A percentile compares a stretch with the other conserved stretches of the same genome.
Conservation (phyloP, 2,329 filamentous ascomycete genomes). For the Phaeoacremonium minimum region DNA sequence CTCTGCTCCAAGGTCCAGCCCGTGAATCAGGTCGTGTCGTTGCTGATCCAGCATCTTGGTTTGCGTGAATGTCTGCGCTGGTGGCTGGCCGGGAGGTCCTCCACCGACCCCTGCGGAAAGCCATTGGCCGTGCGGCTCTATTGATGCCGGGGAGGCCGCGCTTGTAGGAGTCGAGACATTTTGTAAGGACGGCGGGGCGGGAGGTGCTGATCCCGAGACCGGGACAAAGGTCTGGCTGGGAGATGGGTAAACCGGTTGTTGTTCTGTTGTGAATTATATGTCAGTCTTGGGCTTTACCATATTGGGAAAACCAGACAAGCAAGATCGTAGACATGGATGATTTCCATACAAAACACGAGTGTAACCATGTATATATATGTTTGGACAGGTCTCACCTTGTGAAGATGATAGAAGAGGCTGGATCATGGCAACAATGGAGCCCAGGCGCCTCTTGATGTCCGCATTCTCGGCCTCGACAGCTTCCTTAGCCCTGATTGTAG, state of each 20-base stretch:
- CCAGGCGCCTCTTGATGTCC: conserved; percentile 67
- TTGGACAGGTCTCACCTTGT: conserved; percentile 6
- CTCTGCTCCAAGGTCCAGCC: conserved; percentile 59
- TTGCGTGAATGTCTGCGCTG: conserved; percentile 19
- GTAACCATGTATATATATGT: no score
- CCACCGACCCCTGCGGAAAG: conserved; percentile 13
- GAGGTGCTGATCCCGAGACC: conserved; percentile 13
- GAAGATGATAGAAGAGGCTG: conserved; percentile 43
- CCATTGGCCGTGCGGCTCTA: conserved; percentile 21
- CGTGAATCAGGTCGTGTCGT: conserved; percentile 45
- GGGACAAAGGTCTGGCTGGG: conserved; percentile 19
- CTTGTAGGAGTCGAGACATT: conserved; percentile 34
- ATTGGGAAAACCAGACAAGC: no score
- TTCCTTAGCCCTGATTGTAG: conserved; percentile 71
- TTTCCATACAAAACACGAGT: no score
- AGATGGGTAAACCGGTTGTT: conserved; percentile 25
- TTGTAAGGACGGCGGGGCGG: conserved; percentile 19
- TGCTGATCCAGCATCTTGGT: conserved; percentile 37
- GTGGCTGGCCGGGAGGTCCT: conserved; percentile 10
- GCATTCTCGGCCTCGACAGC: conserved; percentile 74
- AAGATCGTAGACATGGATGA: no score
- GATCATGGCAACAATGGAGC: conserved; percentile 59
- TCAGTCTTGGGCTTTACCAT: no score
- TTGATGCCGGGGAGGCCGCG: conserved; percentile 27
- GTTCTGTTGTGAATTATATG: conserved; percentile 17